phyloP scores from a whole-genome alignment of 805 yeast species.

The Metschnikowia sp. region DNA sequence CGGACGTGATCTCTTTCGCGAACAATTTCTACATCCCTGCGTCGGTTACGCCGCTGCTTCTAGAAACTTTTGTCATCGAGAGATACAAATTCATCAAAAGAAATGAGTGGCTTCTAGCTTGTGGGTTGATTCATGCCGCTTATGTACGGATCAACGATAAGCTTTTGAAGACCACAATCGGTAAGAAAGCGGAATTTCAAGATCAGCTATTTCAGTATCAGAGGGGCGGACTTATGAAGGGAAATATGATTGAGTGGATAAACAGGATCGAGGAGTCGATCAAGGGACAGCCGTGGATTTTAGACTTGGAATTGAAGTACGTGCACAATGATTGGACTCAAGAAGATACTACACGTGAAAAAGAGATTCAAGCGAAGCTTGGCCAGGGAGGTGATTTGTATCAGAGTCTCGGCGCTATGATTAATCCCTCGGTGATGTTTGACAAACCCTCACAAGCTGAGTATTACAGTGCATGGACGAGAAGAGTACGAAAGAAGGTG shows the following conservation, averaged over 20 bases:
- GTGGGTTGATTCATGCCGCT: slow-evolving; percentile 63
- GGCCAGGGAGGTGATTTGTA: slow-evolving; percentile 32
- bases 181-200: slow-evolving; percentile 46
- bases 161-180: slow-evolving; percentile 43
- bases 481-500: slow-evolving; percentile 11
- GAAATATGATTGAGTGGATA: slow-evolving; percentile 52
- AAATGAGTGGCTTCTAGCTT: slow-evolving; percentile 66
- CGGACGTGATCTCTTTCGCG: slow-evolving; percentile 46
- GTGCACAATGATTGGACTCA: slow-evolving; percentile 29
- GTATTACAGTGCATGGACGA: slow-evolving; percentile 34
- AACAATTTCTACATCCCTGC: slow-evolving; percentile 63
- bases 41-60: slow-evolving; percentile 45
- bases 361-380: slow-evolving; percentile 28
- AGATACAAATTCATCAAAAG: slow-evolving; percentile 48
- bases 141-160: slow-evolving; percentile 52
- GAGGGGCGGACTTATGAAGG: slow-evolving; percentile 48
- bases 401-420: slow-evolving; percentile 34
- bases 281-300: slow-evolving; percentile 59
- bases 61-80: slow-evolving; percentile 49
- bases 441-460: slow-evolving; percentile 26
- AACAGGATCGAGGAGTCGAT: slow-evolving; percentile 52
- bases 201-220: slow-evolving; percentile 52
- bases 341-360: slow-evolving; percentile 19
- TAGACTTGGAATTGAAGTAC: slow-evolving; percentile 47
- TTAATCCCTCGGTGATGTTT: slow-evolving; percentile 29